A percentile compares a stretch with the other conserved stretches of the same genome.
Conservation (phyloP, 2,329 filamentous ascomycete genomes). For the Hymenoscyphus linearis region DNA sequence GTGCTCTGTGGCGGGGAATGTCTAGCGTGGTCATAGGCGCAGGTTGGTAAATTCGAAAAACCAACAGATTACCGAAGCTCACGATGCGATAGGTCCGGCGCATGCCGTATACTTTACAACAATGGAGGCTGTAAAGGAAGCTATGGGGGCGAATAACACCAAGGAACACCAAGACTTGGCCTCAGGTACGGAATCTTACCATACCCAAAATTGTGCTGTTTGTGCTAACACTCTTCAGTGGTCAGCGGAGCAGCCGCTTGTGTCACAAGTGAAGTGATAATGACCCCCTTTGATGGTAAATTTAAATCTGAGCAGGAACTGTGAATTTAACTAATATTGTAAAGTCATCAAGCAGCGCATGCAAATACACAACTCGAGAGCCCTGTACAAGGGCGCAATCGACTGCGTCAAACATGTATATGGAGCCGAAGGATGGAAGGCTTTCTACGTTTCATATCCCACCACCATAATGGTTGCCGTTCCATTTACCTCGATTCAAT, state of each 20-base stretch:
- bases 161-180: constrained; percentile 49
- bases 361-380: constrained; percentile 93
- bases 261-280: constrained; percentile 94
- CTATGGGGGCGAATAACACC: constrained; percentile 80
- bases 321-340: constrained; percentile 16
- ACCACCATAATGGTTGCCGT: constrained; percentile 98
- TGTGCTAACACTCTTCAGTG: constrained; percentile 51
- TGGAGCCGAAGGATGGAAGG: constrained; percentile 76
- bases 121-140: constrained; percentile 94
- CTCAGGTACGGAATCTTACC: constrained; percentile 41
- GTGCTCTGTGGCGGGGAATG: constrained; percentile 93
- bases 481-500: constrained; percentile 93
- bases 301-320: neutral
- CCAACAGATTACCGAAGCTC: constrained; percentile 14
- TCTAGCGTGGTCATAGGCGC: constrained; percentile 95
- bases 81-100: constrained; percentile 65
- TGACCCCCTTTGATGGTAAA: constrained; percentile 97
- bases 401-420: constrained; percentile 90
- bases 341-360: constrained; percentile 98
- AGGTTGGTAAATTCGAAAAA: constrained; percentile 50
- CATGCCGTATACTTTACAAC: constrained; percentile 98
- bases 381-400: constrained; percentile 75
- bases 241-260: constrained; percentile 92
- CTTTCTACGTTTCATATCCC: constrained; percentile 98
- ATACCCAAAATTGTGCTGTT: constrained; percentile 25